Evolutionary conservation across 2,329 filamentous ascomycete species (phyloP).

Genomic region (Myrmaecium sp.): DNA sequence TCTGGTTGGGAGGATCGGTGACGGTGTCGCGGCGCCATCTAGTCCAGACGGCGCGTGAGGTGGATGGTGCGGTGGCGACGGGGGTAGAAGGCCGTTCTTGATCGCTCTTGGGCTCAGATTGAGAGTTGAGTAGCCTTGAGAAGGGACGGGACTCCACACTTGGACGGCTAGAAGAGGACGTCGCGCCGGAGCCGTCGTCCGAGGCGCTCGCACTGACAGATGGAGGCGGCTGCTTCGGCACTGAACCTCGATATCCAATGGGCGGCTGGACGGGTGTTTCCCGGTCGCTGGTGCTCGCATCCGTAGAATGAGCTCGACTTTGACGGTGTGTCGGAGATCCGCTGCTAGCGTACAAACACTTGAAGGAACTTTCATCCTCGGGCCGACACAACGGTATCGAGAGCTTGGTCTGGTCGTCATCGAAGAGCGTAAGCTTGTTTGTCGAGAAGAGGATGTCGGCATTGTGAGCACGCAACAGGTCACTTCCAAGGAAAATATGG

Average conservation of each 20-base stretch:
- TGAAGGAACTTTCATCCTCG: constrained; percentile 71
- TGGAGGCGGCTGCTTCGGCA: too few relatives aligned
- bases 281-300: constrained; percentile 3
- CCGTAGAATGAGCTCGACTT: too few relatives aligned
- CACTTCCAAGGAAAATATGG: constrained; percentile 79
- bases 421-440: constrained; percentile 73
- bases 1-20: constrained; percentile 4
- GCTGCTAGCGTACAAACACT: constrained; percentile 49
- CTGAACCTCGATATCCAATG: too few relatives aligned
- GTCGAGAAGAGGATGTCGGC: constrained; percentile 86
- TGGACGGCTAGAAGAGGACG: too few relatives aligned
- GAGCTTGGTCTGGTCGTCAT: constrained; percentile 71
- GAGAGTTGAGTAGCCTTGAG: constrained; percentile 8
- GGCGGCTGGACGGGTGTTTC: constrained; percentile 1
- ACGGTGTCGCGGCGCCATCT: constrained; percentile 34
- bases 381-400: constrained; percentile 85
- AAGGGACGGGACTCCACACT: constrained; percentile 17
- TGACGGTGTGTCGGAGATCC: constrained; percentile 5
- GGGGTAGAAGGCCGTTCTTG: too few relatives aligned
- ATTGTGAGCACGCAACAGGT: constrained; percentile 68
- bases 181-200: constrained; percentile 2
- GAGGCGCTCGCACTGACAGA: constrained; percentile 1
- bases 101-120: too few relatives aligned
- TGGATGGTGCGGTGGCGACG: not conserved
- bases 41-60: constrained; percentile 28